These are phyloP conservation scores for Diaporthe sp. DNA, from an alignment of 2,329 filamentous ascomycete species.

Conservation along the genomic window DNA sequence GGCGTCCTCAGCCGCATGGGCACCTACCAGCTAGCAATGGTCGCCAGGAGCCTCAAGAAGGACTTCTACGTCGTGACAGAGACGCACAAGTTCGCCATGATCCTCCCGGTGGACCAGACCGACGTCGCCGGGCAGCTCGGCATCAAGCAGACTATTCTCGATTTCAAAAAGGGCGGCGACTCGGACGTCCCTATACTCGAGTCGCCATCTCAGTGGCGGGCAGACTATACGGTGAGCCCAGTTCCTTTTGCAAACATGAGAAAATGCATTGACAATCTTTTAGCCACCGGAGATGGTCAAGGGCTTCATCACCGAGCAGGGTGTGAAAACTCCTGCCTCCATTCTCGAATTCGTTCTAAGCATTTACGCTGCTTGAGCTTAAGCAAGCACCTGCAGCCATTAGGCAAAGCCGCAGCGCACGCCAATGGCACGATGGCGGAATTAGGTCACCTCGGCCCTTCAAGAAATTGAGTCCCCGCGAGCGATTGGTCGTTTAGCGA, in stretches of 20 bases:
- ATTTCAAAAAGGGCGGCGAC: slow-evolving; percentile 74
- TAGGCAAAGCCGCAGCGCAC: neutral
- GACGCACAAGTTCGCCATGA: slow-evolving; percentile 95
- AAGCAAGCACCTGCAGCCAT: neutral
- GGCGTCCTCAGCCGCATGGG: slow-evolving; percentile 92
- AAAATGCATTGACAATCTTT: slow-evolving; percentile 46
- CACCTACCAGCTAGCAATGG: slow-evolving; percentile 85
- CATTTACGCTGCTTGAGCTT: slow-evolving; percentile 57
- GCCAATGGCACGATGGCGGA: neutral
- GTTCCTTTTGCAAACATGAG: neutral
- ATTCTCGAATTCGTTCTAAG: slow-evolving; percentile 80
- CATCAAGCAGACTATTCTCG: slow-evolving; percentile 82
- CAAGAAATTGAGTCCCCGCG: neutral
- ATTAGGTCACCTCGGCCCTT: neutral
- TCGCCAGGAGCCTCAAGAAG: slow-evolving; percentile 76
- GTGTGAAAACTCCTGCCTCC: slow-evolving; percentile 77
- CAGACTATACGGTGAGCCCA: slow-evolving; percentile 78
- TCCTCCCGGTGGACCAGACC: slow-evolving; percentile 86
- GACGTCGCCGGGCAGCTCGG: slow-evolving; percentile 71
- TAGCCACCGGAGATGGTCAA: slow-evolving; percentile 78
- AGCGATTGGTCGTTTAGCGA: neutral
- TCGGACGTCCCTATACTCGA: slow-evolving; percentile 47
- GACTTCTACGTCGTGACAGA: slow-evolving; percentile 93
- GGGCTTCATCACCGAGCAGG: slow-evolving; percentile 82
- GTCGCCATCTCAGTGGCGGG: slow-evolving; percentile 63